Percentiles rank a stretch among this genome's conserved stretches.
Conservation (phyloP, 306 rosid species). For the Mimosa pudica region DNA sequence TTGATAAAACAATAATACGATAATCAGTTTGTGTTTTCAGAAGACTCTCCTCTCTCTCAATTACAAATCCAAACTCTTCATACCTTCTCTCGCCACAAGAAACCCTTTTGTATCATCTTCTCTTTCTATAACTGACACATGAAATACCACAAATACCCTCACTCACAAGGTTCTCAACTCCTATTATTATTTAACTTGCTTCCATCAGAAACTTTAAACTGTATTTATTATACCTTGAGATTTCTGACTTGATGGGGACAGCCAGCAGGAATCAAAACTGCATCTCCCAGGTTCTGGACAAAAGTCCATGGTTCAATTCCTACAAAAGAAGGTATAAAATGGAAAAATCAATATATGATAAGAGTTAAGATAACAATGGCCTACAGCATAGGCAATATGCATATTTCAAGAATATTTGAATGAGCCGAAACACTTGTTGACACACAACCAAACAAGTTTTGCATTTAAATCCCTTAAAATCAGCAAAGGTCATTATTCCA, state of each 20-base stretch:
- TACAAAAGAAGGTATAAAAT: neutral
- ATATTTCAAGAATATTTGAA: neutral
- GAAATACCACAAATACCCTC: no score
- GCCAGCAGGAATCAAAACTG: slow-evolving; percentile 27
- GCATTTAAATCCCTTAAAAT: neutral
- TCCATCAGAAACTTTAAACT: neutral
- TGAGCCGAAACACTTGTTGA: neutral
- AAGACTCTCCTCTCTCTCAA: no score
- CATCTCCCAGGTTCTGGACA: slow-evolving; percentile 28
- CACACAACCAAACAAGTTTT: neutral
- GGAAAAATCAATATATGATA: neutral
- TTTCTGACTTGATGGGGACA: slow-evolving; percentile 34
- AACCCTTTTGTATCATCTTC: no score
- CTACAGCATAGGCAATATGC: neutral
- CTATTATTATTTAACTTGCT: no score
- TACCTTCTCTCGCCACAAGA: no score
- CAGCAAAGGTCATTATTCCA: neutral
- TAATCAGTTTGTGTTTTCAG: no score
- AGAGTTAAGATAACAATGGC: neutral
- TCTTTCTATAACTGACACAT: no score
- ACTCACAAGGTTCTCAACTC: no score
- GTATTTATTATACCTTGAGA: slow-evolving; percentile 17
- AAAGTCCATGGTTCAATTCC: slow-evolving; percentile 33
- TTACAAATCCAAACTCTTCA: no score
- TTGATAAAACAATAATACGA: no score